Evolutionary conservation across 257 asterid species (phyloP).

Genomic region (Nicotiana benthamiana): DNA sequence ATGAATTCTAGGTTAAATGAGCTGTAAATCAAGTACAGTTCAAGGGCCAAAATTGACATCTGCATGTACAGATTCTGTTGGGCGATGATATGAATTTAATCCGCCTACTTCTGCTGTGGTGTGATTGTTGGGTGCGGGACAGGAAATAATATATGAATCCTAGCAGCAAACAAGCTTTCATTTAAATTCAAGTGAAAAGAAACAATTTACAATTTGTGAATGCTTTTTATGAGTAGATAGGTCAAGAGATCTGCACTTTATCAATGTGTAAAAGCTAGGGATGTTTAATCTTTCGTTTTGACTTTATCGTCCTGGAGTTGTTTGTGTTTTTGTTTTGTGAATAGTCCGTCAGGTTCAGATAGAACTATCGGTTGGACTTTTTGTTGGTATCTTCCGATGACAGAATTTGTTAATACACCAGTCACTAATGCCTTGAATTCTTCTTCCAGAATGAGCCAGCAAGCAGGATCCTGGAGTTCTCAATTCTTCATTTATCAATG

Average conservation of each 20-base stretch:
- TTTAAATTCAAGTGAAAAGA: background rate
- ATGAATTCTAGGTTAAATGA: background rate
- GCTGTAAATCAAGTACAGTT: background rate
- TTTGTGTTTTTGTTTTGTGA: background rate
- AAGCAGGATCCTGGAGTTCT: conserved; percentile 79
- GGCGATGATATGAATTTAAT: background rate
- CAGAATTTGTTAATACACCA: background rate
- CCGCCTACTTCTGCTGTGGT: background rate
- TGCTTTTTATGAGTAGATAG: background rate
- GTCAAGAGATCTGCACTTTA: background rate
- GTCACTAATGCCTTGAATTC: conserved; percentile 8
- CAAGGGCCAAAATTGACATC: background rate
- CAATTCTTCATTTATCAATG: conserved; percentile 90
- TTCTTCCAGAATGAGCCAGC: conserved; percentile 63
- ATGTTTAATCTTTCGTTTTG: conserved; percentile 3
- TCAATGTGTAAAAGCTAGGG: background rate
- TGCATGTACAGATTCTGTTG: background rate
- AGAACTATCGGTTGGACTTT: background rate
- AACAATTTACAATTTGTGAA: background rate
- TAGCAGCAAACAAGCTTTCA: background rate
- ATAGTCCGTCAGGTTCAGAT: background rate
- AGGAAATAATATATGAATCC: background rate
- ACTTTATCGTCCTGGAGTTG: background rate
- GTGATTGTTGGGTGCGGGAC: background rate
- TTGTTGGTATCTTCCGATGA: background rate